These are phyloP conservation scores for Exophiala sp. DNA, from an alignment of 2,329 filamentous ascomycete genomes.

Conservation along the genomic window DNA sequence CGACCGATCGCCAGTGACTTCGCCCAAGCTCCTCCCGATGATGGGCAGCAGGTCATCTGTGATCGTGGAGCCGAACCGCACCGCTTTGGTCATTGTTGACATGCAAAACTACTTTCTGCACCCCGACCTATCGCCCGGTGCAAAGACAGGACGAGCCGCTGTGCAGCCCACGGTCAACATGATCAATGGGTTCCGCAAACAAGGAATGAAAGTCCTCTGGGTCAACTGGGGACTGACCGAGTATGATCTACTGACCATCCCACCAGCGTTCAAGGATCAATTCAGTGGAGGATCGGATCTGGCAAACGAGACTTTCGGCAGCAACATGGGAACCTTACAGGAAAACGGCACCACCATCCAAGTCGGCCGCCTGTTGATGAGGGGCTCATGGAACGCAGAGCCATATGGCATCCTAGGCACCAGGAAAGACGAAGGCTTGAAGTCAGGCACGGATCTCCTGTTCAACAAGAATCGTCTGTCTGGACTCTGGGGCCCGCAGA, in stretches of 20 bases:
- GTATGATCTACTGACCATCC: constrained; percentile 43
- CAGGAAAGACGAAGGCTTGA: constrained; percentile 39
- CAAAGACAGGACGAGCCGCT: constrained; percentile 40
- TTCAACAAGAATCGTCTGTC: constrained; percentile 37
- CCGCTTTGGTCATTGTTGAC: constrained; percentile 47
- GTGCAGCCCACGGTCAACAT: constrained; percentile 33
- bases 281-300: constrained; percentile 39
- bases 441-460: constrained; percentile 39
- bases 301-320: constrained; percentile 19
- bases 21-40: constrained; percentile 27
- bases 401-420: constrained; percentile 41
- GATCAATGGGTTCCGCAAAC: constrained; percentile 44
- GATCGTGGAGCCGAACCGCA: constrained; percentile 36
- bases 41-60: constrained; percentile 31
- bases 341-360: constrained; percentile 15
- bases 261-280: constrained; percentile 43
- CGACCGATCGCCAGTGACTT: constrained; percentile 28
- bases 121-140: constrained; percentile 38
- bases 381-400: constrained; percentile 50
- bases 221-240: constrained; percentile 54
- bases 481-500: constrained; percentile 46
- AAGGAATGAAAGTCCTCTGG: constrained; percentile 47
- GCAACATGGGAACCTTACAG: constrained; percentile 13
- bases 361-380: constrained; percentile 41
- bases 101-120: constrained; percentile 49